These are phyloP conservation scores for Endothia cerciana DNA, from an alignment of 2,329 filamentous ascomycete genomes.

Conservation along the genomic window DNA sequence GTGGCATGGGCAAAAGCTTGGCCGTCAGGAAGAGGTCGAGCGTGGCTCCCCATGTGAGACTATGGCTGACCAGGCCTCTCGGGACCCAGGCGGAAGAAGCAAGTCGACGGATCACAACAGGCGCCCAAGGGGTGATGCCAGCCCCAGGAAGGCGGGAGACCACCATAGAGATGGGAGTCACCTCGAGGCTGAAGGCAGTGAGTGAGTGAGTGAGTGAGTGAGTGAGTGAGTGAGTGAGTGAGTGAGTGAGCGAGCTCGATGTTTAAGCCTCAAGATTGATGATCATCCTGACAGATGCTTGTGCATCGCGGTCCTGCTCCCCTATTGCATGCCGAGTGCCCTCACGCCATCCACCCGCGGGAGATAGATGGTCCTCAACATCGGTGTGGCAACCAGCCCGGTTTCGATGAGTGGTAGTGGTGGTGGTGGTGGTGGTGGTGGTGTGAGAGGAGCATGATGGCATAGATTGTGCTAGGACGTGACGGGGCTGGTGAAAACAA, in stretches of 20 bases:
- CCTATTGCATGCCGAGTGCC: neutral
- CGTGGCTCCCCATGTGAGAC: neutral
- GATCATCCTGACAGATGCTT: neutral
- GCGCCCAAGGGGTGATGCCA: neutral
- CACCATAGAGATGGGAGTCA: neutral
- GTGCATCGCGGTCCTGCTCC: neutral
- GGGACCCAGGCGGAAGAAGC: neutral
- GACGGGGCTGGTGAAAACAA: constrained; percentile 3
- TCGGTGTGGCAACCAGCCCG: neutral
- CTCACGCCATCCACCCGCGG: neutral
- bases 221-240: too few species aligned
- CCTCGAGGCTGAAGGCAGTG: constrained; percentile 3
- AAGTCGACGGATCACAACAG: constrained; percentile 1
- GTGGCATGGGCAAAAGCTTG: neutral
- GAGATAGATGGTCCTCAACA: neutral
- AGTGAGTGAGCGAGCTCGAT: neutral
- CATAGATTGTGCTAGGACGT: neutral
- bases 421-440: neutral
- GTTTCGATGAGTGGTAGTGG: neutral
- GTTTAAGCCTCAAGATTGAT: neutral
- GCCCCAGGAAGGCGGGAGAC: constrained; percentile 2
- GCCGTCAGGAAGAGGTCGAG: neutral
- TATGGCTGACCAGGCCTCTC: neutral
- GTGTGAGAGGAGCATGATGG: neutral
- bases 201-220: too few species aligned